A percentile compares a stretch with the other conserved stretches of the same genome.
phyloP scores from a whole-genome alignment of 2,329 filamentous ascomycete genomes.

The Leptographium procerum region DNA sequence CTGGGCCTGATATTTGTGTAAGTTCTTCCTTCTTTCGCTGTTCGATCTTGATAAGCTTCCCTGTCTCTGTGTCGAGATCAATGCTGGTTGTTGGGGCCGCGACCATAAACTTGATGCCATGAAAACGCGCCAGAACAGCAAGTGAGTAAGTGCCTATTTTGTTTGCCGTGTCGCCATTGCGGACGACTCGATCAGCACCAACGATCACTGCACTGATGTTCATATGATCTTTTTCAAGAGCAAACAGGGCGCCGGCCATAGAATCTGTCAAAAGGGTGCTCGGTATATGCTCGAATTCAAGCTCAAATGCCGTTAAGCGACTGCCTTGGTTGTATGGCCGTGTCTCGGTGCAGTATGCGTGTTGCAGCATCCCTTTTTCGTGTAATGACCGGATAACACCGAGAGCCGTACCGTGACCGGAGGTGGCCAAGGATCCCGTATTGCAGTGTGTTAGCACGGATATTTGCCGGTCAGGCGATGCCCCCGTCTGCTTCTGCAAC shows the following conservation, averaged over 20 bases:
- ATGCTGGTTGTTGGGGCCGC: constrained; percentile 92
- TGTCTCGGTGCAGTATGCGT: constrained; percentile 94
- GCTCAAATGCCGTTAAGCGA: constrained; percentile 85
- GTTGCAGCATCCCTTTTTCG: constrained; percentile 52
- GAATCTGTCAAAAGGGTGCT: constrained; percentile 90
- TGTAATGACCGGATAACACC: constrained; percentile 84
- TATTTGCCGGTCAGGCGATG: constrained; percentile 39
- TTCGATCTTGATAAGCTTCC: constrained; percentile 78
- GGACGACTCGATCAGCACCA: constrained; percentile 86
- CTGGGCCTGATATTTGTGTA: constrained; percentile 70
- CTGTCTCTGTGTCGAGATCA: constrained; percentile 68
- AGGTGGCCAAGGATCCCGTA: constrained; percentile 90
- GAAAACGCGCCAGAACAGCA: constrained; percentile 77
- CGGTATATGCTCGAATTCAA: constrained; percentile 88
- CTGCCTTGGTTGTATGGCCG: constrained; percentile 97
- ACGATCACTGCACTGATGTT: constrained; percentile 82
- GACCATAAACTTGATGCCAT: constrained; percentile 88
- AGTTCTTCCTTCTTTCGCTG: constrained; percentile 73
- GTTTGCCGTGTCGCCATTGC: constrained; percentile 96
- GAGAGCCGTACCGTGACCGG: constrained; percentile 91
- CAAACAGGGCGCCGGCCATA: constrained; percentile 83
- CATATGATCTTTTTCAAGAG: constrained; percentile 45
- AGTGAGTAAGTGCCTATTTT: constrained; percentile 95
- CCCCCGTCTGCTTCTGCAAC: constrained; percentile 52
- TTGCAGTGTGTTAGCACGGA: constrained; percentile 97